Percentiles rank a stretch among this genome's conserved stretches.
These are phyloP conservation scores for Chrysanthemum lavandulifolium DNA, from an alignment of 129 eudicot genomes.

Conservation along the genomic window DNA sequence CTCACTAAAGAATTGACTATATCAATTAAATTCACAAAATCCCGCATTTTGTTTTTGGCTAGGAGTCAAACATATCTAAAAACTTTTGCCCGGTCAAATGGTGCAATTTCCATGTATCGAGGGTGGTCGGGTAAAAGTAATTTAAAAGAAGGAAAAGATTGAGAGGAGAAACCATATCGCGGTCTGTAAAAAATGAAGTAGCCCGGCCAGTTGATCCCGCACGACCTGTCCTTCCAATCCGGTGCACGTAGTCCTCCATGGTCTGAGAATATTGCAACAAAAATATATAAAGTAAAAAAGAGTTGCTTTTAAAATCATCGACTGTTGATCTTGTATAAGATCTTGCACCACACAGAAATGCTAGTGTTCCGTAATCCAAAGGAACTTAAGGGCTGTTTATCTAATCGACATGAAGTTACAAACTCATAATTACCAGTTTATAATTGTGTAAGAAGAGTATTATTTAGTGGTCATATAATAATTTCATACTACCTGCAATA, in stretches of 20 bases:
- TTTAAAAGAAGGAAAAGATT: background rate
- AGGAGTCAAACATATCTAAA: background rate
- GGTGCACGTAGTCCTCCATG: constrained; percentile 87
- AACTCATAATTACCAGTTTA: background rate
- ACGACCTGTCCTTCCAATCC: constrained; percentile 90
- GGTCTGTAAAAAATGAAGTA: constrained; percentile 75
- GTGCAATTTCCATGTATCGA: background rate
- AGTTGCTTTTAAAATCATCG: background rate
- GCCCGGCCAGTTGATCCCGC: constrained; percentile 93
- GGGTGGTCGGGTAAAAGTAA: background rate
- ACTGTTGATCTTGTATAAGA: background rate
- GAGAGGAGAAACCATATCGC: constrained; percentile 57
- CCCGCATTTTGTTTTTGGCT: background rate
- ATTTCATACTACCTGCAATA: background rate
- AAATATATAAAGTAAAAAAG: constrained; percentile 6
- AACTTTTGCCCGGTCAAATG: background rate
- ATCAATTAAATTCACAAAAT: constrained; percentile 1
- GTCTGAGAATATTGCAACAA: constrained; percentile 39
- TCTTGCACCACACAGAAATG: background rate
- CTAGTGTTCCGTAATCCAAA: constrained; percentile 1
- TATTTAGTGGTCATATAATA: background rate
- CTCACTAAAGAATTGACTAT: background rate
- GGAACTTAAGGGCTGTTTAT: background rate
- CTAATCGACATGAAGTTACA: background rate
- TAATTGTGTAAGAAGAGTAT: background rate